Base-by-base conservation (phyloP, 106 monocot species). In the Dactylorhiza incarnata region DNA sequence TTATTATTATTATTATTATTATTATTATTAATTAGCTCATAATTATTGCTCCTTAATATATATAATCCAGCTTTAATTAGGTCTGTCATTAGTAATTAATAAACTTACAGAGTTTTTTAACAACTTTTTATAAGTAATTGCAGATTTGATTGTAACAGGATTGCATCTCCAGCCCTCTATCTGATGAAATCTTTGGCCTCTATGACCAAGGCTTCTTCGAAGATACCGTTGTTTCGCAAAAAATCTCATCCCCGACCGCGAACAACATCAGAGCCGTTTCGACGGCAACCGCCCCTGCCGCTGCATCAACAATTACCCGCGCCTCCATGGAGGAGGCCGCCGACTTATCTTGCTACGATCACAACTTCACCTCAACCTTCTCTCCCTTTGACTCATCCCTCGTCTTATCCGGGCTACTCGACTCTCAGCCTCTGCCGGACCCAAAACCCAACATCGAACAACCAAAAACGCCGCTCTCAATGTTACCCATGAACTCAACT, bases 131-230 rank as follows among this genome's bases (percentile, higher is more conserved):
- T 48, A 19, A 71, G 17, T 74, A 47, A 71, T 48, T 69, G 37
- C 7, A 55, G 11, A 22, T 24, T 73, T 68, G 7, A 37, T 45
- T 59, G 56, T 51, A 25, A 74, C 81, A 92, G 89, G 94, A 91
- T 44, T 83, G 68, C 49, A 77, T 86, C 53, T 89, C 86, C 5
- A 86, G 85, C 73, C 84, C 89, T 9, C 76, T 90, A 24, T 78
- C 83, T 9, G 78, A 78, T 29, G 83, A 88, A 45, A 77, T 94
- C 72, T 75, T 88, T 23, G 80, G 82, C 49, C 87, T 91, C 78
- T 82, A 88, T 49, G 92, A 92, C 16, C 84, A 77, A 20, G 76
- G 53, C 52, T 74, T 74, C 17, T 80, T 80, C 11, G 23, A 50
- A 26, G 78, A 78, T 20, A 45, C 71, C 7, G n/a, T 8, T 0